Conservation (phyloP, 2,329 filamentous ascomycete species). For the Orbilia ellipsospora region DNA sequence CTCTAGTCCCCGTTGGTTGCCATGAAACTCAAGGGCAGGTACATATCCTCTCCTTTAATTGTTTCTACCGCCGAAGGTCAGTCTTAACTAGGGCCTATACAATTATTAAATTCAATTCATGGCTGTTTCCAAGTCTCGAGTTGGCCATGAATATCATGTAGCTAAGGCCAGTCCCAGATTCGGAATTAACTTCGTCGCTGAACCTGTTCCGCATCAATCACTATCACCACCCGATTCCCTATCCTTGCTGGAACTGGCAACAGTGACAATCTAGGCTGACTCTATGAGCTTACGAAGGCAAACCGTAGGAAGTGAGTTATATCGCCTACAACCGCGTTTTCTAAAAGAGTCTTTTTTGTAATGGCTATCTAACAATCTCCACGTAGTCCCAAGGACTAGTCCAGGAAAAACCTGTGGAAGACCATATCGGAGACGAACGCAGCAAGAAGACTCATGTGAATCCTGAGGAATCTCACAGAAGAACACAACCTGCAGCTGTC, state of each 20-base stretch:
- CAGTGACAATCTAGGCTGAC: conserved; percentile 1
- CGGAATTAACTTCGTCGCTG: background rate
- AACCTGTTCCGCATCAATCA: background rate
- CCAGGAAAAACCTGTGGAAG: background rate
- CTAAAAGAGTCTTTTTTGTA: background rate
- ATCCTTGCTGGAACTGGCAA: conserved; percentile 18
- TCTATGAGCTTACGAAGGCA: conserved; percentile 7
- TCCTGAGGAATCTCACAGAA: background rate
- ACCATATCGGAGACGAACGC: background rate
- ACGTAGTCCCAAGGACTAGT: background rate
- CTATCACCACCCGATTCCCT: conserved; percentile 2
- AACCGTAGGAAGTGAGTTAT: background rate
- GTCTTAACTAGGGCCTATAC: background rate
- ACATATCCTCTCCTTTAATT: background rate
- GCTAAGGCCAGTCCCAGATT: background rate
- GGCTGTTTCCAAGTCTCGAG: background rate
- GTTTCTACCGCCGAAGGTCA: background rate
- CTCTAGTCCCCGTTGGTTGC: background rate
- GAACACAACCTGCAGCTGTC: conserved; percentile 5
- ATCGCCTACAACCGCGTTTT: background rate
- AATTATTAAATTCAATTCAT: conserved; percentile 5
- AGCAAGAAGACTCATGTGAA: background rate
- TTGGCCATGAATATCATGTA: background rate
- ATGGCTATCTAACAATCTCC: background rate
- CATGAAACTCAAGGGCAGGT: conserved; percentile 13